These are phyloP conservation scores for Penicillium simplicissimum DNA, from an alignment of 495 filamentous ascomycete species.

Conservation along the genomic window DNA sequence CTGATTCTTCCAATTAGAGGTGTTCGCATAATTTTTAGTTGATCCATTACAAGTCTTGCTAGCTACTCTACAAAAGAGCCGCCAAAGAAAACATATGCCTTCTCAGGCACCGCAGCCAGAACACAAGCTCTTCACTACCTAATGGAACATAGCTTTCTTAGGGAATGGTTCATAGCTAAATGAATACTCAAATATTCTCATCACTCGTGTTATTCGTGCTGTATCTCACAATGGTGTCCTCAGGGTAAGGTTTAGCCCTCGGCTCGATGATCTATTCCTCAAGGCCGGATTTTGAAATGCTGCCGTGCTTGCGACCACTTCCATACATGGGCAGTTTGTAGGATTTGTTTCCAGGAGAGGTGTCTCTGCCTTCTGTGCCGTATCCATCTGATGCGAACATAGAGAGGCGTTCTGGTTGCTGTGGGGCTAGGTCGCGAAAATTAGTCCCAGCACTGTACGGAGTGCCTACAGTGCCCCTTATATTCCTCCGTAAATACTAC, in stretches of 20 bases:
- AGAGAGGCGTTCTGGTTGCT: too few species aligned
- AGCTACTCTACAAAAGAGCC: background rate
- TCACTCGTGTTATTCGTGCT: background rate
- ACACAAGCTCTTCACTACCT: background rate
- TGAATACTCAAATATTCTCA: background rate
- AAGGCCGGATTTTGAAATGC: too few species aligned
- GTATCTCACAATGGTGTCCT: background rate
- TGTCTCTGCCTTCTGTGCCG: background rate
- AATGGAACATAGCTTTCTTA: too few species aligned
- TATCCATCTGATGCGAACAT: slow-evolving; percentile 1
- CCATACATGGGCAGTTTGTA: background rate
- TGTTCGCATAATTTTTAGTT: too few species aligned
- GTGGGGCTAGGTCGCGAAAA: too few species aligned
- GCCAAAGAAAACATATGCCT: background rate
- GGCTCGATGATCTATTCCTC: background rate
- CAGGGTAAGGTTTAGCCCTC: background rate
- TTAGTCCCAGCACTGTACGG: too few species aligned
- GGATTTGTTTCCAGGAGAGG: background rate
- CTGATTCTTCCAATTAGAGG: too few species aligned
- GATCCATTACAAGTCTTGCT: background rate
- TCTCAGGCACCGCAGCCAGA: background rate
- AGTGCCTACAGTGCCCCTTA: too few species aligned
- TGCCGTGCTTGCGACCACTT: too few species aligned
- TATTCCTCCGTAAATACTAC: too few species aligned
- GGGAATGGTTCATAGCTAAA: background rate